Percentiles rank a stretch among this genome's conserved stretches.
Evolutionary conservation across 148 eudicot species (phyloP).

Genomic region (Beta vulgaris): DNA sequence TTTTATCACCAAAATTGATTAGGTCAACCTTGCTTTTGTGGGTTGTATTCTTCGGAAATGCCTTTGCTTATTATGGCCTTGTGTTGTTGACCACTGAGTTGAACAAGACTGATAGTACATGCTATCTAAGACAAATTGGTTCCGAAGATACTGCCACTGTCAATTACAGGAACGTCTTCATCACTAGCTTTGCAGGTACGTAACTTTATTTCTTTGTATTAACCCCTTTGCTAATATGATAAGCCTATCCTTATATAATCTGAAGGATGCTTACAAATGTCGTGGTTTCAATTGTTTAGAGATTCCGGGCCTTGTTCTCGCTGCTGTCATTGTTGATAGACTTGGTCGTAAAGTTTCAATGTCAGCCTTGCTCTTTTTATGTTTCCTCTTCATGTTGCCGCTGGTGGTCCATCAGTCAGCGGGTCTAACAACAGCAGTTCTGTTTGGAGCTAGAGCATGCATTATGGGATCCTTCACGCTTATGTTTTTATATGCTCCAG

Average conservation of each 20-base stretch:
- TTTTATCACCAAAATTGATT: constrained; percentile 54
- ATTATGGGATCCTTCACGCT: constrained; percentile 63
- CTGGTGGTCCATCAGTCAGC: constrained; percentile 47
- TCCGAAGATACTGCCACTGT: constrained; percentile 30
- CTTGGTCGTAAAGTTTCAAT: constrained; percentile 77
- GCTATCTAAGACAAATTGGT: constrained; percentile 25
- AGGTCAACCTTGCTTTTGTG: constrained; percentile 66
- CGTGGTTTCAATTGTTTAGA: constrained; percentile 38
- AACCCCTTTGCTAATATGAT: not conserved
- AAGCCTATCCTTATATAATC: not conserved
- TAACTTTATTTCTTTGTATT: not conserved
- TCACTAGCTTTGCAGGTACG: constrained; percentile 85
- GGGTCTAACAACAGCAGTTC: constrained; percentile 49
- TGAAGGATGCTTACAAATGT: constrained; percentile 1
- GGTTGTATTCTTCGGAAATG: constrained; percentile 72
- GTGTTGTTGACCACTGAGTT: constrained; percentile 77
- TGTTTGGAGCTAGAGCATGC: constrained; percentile 83
- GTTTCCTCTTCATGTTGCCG: constrained; percentile 60
- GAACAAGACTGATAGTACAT: constrained; percentile 50
- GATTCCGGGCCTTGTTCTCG: constrained; percentile 67
- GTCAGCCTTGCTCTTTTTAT: constrained; percentile 57
- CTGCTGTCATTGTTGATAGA: constrained; percentile 69
- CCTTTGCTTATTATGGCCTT: constrained; percentile 81
- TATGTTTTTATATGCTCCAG: constrained; percentile 74
- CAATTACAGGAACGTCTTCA: constrained; percentile 64